Conservation (phyloP, 495 filamentous ascomycete genomes). For the Xylaria telfairii region DNA sequence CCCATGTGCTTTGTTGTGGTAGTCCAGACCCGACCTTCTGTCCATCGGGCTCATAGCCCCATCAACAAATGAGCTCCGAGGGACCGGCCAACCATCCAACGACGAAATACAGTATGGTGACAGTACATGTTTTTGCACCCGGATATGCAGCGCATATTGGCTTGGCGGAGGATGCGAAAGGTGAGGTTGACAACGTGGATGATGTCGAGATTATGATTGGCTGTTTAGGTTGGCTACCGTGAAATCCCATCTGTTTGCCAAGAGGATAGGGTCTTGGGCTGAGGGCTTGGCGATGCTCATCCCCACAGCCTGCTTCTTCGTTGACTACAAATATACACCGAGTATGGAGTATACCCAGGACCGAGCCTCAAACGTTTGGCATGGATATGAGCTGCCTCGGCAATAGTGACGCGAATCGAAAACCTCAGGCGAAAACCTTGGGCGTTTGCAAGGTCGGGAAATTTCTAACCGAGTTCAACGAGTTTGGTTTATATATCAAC, state of each 20-base stretch:
- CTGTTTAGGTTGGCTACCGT: background rate
- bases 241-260: background rate
- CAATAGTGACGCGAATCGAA: background rate
- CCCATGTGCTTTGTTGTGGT: background rate
- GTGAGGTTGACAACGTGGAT: constrained; percentile 18
- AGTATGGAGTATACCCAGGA: background rate
- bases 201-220: constrained; percentile 5
- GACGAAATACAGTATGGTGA: background rate
- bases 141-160: constrained; percentile 13
- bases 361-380: background rate
- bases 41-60: background rate
- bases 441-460: background rate
- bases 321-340: too few relatives aligned
- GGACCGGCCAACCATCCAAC: background rate
- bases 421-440: background rate
- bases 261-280: constrained; percentile 14
- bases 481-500: background rate
- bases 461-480: background rate
- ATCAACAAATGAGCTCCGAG: background rate
- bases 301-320: constrained; percentile 1
- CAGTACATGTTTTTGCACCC: background rate
- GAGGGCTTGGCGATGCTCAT: constrained; percentile 15
- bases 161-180: constrained; percentile 6
- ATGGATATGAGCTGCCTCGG: background rate
- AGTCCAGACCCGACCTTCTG: background rate